Conservation (phyloP, 1,284 basidiomycete genomes). For the Ustilago xerochloae region DNA sequence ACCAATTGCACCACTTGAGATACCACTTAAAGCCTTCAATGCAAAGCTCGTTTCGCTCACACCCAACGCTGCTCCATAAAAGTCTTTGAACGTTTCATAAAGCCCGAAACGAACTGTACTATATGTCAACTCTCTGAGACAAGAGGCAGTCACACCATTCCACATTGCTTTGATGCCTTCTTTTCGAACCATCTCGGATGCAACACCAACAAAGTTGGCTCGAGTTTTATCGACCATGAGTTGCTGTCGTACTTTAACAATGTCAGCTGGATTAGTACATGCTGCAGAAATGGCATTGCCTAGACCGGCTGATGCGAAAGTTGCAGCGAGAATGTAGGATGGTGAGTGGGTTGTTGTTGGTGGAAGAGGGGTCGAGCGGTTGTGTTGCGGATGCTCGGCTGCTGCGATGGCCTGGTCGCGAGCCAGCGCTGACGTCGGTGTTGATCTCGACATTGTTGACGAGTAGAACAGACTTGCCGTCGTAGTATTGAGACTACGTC, state of each 20-base stretch:
- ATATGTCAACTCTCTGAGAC: conserved; percentile 54
- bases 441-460: conserved; percentile 7
- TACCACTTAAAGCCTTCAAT: conserved; percentile 52
- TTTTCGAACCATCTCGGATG: conserved; percentile 28
- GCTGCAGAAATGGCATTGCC: conserved; percentile 54
- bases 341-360: conserved; percentile 7
- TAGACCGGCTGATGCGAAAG: conserved; percentile 51
- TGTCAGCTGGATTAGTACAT: conserved; percentile 57
- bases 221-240: conserved; percentile 37
- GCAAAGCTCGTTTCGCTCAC: conserved; percentile 43
- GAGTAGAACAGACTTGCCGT: no score
- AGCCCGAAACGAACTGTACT: conserved; percentile 55
- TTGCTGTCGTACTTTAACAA: conserved; percentile 60
- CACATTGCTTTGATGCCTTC: conserved; percentile 47
- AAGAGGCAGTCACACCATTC: conserved; percentile 57
- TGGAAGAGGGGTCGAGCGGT: conserved; percentile 1
- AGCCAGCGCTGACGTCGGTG: conserved; percentile 18
- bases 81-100: conserved; percentile 56
- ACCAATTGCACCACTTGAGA: conserved; percentile 55
- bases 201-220: conserved; percentile 41
- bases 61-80: conserved; percentile 29
- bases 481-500: no score
- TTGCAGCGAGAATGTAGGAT: conserved; percentile 36
- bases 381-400: conserved; percentile 40
- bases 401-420: conserved; percentile 35